Evolutionary conservation across 495 filamentous ascomycete species (phyloP).

Genomic region (Xylaria bambusicola): DNA sequence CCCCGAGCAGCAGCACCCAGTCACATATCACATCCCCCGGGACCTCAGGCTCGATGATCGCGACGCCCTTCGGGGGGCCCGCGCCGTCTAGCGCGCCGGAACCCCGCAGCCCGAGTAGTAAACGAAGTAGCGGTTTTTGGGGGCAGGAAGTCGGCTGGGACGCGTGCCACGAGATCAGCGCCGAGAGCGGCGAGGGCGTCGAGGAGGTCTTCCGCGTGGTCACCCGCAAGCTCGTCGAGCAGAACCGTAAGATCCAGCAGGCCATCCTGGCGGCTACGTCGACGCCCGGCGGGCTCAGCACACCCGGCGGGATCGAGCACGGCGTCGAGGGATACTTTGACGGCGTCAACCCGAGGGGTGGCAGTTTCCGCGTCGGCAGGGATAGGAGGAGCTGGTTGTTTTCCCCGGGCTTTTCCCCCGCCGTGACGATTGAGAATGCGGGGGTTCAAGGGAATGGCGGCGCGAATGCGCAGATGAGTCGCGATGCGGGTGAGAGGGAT

Average conservation of each 20-base stretch:
- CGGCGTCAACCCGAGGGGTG: slow-evolving; percentile 47
- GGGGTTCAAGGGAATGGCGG: slow-evolving; percentile 34
- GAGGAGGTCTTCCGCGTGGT: slow-evolving; percentile 97
- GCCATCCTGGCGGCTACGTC: slow-evolving; percentile 49
- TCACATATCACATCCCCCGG: slow-evolving; percentile 26
- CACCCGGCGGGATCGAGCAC: slow-evolving; percentile 17
- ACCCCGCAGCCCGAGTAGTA: slow-evolving; percentile 67
- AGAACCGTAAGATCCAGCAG: slow-evolving; percentile 70
- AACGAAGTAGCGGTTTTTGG: slow-evolving; percentile 84
- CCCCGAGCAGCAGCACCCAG: slow-evolving; percentile 21
- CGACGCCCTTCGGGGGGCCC: slow-evolving; percentile 15
- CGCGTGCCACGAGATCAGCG: slow-evolving; percentile 94
- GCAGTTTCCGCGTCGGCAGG: slow-evolving; percentile 63
- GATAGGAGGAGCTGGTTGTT: slow-evolving; percentile 66
- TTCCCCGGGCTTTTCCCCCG: slow-evolving; percentile 53
- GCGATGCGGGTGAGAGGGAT: slow-evolving; percentile 28
- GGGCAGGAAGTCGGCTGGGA: slow-evolving; percentile 93
- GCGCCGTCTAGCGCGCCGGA: slow-evolving; percentile 39
- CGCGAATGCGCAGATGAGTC: slow-evolving; percentile 32
- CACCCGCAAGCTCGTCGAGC: slow-evolving; percentile 91
- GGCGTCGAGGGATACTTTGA: slow-evolving; percentile 48
- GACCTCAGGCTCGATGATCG: slow-evolving; percentile 26
- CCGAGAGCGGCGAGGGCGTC: slow-evolving; percentile 91
- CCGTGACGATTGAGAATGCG: slow-evolving; percentile 44
- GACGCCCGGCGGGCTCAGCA: slow-evolving; percentile 35